Base-by-base conservation (phyloP, 257 asterid genomes). In the Rhazya stricta region DNA sequence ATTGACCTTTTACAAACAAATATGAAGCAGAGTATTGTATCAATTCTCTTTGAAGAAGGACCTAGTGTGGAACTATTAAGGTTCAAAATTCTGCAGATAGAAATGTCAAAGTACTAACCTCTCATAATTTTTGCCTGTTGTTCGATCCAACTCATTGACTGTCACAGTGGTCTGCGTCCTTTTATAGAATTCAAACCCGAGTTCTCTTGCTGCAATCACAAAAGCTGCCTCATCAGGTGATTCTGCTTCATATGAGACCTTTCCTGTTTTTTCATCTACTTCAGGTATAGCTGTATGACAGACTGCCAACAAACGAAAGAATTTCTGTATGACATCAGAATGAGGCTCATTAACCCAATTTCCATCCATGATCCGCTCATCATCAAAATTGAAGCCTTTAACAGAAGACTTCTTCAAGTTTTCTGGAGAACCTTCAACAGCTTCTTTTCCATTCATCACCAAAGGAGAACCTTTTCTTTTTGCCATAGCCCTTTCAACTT, bases 221-320 rank as follows among this genome's bases (percentile, higher is more conserved):
- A 94, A 94, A 19, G 98, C 98, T 63, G 97, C 97, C 83, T 94
- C 98, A 75, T 94, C 98, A 11, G 98, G 98, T 41, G 98, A 94
- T 78, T 94, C 98, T 16, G 98, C 98, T 84, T 94, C 98, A 73
- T 94, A 94, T 1, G 86, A 86, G 29, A 90, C 88, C 72, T 79
- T 90, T 43, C 94, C 90, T 0, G 86, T 85, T 42, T 65, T 77
- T 37, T 89, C 97, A 76, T 94, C 92, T 16, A 90, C 85, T 48
- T 94, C 98, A 43, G 98, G 98, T 67, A 94, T 90, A 16, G 92
- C 97, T 8, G 99, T 94, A 78, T 94, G 99, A 78, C 99, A 94
- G 29, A 94, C 85, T 27, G 97, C 93, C 78, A 92, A 78, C 43
- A 94, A 77, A 13, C 90, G 95, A 71, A 89, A 88, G 84, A 92